Base-by-base conservation (phyloP, 768 basidiomycete genomes). In the Russula compacta region DNA sequence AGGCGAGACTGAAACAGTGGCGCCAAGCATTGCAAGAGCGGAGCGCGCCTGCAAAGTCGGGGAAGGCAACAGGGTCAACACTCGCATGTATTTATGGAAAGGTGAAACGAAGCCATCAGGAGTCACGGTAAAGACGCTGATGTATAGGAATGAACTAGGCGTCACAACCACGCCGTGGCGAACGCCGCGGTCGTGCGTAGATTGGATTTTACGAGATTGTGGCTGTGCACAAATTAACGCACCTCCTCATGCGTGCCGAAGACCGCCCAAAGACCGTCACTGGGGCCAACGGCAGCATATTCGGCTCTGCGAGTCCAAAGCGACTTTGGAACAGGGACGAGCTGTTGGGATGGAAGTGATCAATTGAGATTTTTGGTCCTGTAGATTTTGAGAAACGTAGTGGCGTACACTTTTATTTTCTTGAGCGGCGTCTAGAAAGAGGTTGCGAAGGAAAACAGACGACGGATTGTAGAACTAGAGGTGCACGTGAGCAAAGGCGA, bases 211-310 rank as follows among this genome's bases (percentile, higher is more conserved):
- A 53, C 56, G 55, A 53, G 21, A 58, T 56, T 35, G 53, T 55
- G 61, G 56, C 60, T 62, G 49, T 61, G 46, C 58, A 56, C 58
- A 71, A 53, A 46, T 48, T 43, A 46, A 65, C 84, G 67, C 61
- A 86, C 84, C 75, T 86, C 83, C 68, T 81, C 79, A 64, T 86
- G 85, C 0, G 79, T 78, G 61, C 70, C 71, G 71, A 84, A 85
- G 9, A 85, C 79, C 1, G 79, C 77, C 82, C 81, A 86, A 11
- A 81, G 72, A 14, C 74, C 73, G 50, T 78, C 74, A 52, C 64
- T 66, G 4, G 69, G 49, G 54, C 65, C 59, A 38, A 67, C 11
- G 12, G 33, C 55, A 24, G 21, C n/a, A n/a, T 24, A 42, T 6
- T 56, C 53, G 21, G 51, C 75, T 46, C 72, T 73, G 32, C 77